Evolutionary conservation across 2,329 filamentous ascomycete genomes (phyloP), one percentile per base, ranked within the genome.

Genomic region (Herpotrichia juniperi): DNA sequence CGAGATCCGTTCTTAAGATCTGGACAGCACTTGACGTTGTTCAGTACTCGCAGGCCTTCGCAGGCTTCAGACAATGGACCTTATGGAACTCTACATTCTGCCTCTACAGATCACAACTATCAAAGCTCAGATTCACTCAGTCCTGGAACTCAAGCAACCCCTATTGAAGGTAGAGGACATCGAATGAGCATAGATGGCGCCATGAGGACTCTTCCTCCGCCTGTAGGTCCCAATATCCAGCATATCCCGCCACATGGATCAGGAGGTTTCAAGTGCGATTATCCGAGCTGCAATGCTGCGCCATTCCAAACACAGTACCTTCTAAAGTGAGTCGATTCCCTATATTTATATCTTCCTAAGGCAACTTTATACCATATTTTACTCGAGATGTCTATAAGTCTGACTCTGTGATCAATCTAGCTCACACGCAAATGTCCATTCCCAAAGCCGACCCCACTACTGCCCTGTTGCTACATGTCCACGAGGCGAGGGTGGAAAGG

Each of bases 291-390:
- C 69, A 89, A 72, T 31, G 89, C 90, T 1, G 74, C 80, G 25
- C 86, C 90, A 0, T 94, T 94, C 61, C 88, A 91, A 63, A 94
- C 90, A 0, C 85, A 87, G 57, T 87, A 87, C 74, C 79, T 93
- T 9, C 77, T 93, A 19, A 93, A 91, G 83, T 86, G 68, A 72
- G 81, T 70, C 5, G n/a, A n/a, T 22, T 19, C 17, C 11, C 21
- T 31, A 9, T 32, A 51, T 10, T n/a, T 12, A 3, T 17, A 5
- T 19, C 5, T 7, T 19, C n/a, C 12, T 37, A 3, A 21, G 9
- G 34, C 9, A 8, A 34, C 11, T 34, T 17, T 14, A 22, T 26
- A 26, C 16, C 31, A 26, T n/a, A n/a, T 10, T 37, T 6, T 5
- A 19, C 5, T 19, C 7, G 4, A 37, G 7, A 19, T 34, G 31